Conservation (phyloP, 306 rosid genomes). For the Glycyrrhiza uralensis region DNA sequence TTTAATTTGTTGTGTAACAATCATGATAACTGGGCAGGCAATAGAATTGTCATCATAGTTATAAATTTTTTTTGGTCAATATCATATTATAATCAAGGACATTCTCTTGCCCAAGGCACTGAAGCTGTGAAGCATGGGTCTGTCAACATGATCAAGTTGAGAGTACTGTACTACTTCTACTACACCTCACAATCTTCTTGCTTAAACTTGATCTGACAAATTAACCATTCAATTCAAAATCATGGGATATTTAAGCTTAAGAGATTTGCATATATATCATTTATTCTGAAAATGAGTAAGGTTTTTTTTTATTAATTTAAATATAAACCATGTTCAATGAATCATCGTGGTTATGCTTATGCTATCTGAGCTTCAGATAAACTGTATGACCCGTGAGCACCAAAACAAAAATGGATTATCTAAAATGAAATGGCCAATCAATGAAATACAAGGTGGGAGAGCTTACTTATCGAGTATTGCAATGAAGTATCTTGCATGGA, state of each 20-base stretch:
- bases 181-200: neutral
- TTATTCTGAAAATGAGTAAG: neutral
- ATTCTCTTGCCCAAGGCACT: neutral
- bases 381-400: conserved; percentile 23
- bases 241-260: neutral
- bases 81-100: neutral
- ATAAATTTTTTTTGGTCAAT: too few relatives aligned
- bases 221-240: too few relatives aligned
- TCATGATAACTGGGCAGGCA: too few relatives aligned
- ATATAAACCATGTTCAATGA: neutral
- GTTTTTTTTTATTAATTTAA: too few relatives aligned
- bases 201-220: neutral
- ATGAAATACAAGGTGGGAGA: neutral
- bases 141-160: conserved; percentile 10
- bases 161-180: neutral
- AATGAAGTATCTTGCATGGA: neutral
- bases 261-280: neutral
- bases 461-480: neutral
- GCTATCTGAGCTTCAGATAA: neutral
- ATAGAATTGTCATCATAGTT: conserved; percentile 8
- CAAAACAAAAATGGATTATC: neutral
- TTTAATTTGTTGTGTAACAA: conserved; percentile 15
- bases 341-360: conserved; percentile 2
- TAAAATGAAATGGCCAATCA: neutral
- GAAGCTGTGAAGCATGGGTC: neutral